These are phyloP conservation scores for Scheffersomyces amazonensis DNA, from an alignment of 805 yeast species.

Conservation along the genomic window DNA sequence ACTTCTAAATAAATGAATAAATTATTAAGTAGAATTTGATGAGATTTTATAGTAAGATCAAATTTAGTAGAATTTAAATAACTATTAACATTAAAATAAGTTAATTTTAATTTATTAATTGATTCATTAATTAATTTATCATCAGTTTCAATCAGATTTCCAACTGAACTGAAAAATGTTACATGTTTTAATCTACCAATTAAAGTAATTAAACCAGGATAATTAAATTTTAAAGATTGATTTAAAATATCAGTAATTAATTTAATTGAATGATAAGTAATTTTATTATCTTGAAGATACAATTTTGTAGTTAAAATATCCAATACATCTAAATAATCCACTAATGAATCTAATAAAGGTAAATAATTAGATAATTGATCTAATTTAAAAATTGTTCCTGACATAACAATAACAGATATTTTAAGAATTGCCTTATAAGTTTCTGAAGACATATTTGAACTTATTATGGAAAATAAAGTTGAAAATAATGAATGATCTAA, in stretches of 20 bases:
- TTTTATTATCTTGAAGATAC: conserved; percentile 42
- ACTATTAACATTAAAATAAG: conserved; percentile 35
- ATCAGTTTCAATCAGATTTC: conserved; percentile 37
- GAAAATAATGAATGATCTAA: conserved; percentile 41
- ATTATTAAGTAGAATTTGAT: conserved; percentile 38
- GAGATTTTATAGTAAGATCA: conserved; percentile 36
- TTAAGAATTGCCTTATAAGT: conserved; percentile 46
- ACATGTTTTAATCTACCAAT: conserved; percentile 46
- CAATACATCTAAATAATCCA: conserved; percentile 38
- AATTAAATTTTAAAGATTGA: conserved; percentile 39
- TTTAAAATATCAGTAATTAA: conserved; percentile 44
- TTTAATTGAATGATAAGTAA: conserved; percentile 41
- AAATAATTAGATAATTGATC: conserved; percentile 31
- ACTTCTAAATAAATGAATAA: conserved; percentile 37
- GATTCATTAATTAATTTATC: conserved; percentile 30
- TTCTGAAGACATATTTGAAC: conserved; percentile 40
- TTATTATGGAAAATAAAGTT: conserved; percentile 39
- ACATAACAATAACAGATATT: conserved; percentile 38
- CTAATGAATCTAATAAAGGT: conserved; percentile 35
- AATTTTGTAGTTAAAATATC: conserved; percentile 42
- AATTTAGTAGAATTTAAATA: conserved; percentile 31
- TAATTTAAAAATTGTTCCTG: conserved; percentile 43
- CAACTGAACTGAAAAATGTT: conserved; percentile 44
- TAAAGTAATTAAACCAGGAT: conserved; percentile 42
- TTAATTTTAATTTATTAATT: conserved; percentile 25